Conservation (phyloP, 208 protist species). For the Wallacemonas sp. region DNA sequence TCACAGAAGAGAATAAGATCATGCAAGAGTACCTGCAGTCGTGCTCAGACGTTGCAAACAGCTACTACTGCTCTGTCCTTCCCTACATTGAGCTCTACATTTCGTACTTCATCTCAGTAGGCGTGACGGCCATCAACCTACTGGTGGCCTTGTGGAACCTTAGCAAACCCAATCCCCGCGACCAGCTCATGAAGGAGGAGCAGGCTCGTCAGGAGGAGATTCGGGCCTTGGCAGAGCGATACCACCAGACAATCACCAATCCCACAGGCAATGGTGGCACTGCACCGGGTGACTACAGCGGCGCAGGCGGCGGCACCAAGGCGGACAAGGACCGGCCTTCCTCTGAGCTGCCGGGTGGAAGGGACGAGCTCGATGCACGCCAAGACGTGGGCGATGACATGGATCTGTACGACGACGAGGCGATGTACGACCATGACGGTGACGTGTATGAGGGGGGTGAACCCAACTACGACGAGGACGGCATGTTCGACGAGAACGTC, state of each 20-base stretch:
- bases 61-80: constrained; percentile 38
- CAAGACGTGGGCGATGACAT: neutral
- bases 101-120: constrained; percentile 57
- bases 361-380: neutral
- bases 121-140: constrained; percentile 35
- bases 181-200: constrained; percentile 45
- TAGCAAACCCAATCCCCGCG: constrained; percentile 52
- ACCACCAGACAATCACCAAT: constrained; percentile 11
- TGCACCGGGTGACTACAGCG: neutral
- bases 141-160: constrained; percentile 52
- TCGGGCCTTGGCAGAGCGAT: constrained; percentile 1
- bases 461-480: neutral
- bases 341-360: neutral
- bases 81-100: constrained; percentile 72
- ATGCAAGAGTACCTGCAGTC: constrained; percentile 56
- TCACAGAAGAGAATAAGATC: constrained; percentile 47
- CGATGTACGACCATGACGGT: neutral
- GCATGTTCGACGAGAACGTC: constrained; percentile 14
- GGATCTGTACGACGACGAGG: neutral
- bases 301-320: neutral
- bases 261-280: neutral
- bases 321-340: neutral
- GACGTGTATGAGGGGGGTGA: neutral
- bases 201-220: constrained; percentile 24
- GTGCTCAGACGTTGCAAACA: constrained; percentile 16